A percentile compares a stretch with the other conserved stretches of the same genome.
These are phyloP conservation scores for Penicillium sp. DNA, from an alignment of 2,329 filamentous ascomycete genomes.

Conservation along the genomic window DNA sequence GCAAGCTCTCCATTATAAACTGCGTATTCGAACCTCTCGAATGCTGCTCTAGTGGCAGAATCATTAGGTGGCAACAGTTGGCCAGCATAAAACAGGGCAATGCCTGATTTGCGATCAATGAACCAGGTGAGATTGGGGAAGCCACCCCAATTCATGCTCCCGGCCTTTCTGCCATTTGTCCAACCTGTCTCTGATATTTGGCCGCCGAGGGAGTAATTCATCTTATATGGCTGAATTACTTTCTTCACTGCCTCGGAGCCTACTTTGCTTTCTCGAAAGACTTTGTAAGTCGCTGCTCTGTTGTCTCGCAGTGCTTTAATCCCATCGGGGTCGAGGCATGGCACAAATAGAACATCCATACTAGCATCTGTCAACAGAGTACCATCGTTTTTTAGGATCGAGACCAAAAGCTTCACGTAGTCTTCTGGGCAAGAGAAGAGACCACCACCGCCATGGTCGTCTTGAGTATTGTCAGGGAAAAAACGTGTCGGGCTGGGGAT, in stretches of 20 bases:
- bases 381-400: neutral
- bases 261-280: constrained; percentile 6
- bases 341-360: constrained; percentile 4
- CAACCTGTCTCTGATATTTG: constrained; percentile 9
- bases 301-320: neutral
- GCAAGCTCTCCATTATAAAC: constrained; percentile 9
- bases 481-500: constrained; percentile 6
- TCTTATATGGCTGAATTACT: neutral
- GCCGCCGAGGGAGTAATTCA: constrained; percentile 6
- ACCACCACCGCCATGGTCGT: constrained; percentile 1
- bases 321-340: constrained; percentile 1
- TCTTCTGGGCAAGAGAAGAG: neutral
- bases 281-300: neutral
- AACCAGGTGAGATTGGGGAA: constrained; percentile 7
- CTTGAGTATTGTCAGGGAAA: neutral
- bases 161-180: constrained; percentile 2
- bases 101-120: constrained; percentile 5
- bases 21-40: constrained; percentile 10
- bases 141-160: constrained; percentile 9
- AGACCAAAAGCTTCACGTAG: neutral
- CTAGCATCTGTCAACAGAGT: neutral
- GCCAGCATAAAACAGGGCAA: constrained; percentile 3
- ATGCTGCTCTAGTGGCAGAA: neutral
- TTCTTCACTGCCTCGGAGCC: constrained; percentile 1
- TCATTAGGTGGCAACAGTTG: constrained; percentile 7